A percentile compares a stretch with the other conserved stretches of the same genome.
These are phyloP conservation scores for Hyaloscypha hepaticicola DNA, from an alignment of 495 filamentous ascomycete species.

Conservation along the genomic window DNA sequence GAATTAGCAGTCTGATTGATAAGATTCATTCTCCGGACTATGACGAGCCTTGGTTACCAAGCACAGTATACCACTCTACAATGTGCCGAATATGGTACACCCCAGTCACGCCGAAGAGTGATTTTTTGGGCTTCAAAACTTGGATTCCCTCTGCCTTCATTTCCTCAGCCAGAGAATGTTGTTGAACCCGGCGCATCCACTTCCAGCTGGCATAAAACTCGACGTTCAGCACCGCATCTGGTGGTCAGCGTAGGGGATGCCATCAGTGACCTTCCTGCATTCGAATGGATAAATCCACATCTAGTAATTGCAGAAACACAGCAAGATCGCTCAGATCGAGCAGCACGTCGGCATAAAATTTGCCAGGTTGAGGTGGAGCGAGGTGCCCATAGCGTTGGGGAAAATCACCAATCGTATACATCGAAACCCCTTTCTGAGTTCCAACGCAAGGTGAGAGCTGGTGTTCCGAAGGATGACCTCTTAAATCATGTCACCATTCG, in stretches of 20 bases:
- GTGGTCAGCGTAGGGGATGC: constrained; percentile 17
- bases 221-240: constrained; percentile 10
- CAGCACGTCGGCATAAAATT: background rate
- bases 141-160: constrained; percentile 10
- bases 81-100: constrained; percentile 5
- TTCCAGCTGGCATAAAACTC: constrained; percentile 2
- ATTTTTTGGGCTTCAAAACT: constrained; percentile 16
- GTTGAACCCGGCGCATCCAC: background rate
- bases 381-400: background rate
- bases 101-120: constrained; percentile 10
- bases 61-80: constrained; percentile 16
- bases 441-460: constrained; percentile 3
- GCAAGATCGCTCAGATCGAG: background rate
- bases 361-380: background rate
- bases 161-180: constrained; percentile 14
- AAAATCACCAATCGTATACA: constrained; percentile 3
- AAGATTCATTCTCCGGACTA: constrained; percentile 18
- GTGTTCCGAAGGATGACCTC: background rate
- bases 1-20: background rate
- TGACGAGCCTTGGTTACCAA: constrained; percentile 15
- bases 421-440: constrained; percentile 11
- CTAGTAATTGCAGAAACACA: background rate
- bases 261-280: constrained; percentile 17
- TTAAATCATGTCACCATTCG: constrained; percentile 10
- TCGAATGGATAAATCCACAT: constrained; percentile 16